Base-by-base conservation (phyloP, 176 grass and related monocot species). In the Canna indica region DNA sequence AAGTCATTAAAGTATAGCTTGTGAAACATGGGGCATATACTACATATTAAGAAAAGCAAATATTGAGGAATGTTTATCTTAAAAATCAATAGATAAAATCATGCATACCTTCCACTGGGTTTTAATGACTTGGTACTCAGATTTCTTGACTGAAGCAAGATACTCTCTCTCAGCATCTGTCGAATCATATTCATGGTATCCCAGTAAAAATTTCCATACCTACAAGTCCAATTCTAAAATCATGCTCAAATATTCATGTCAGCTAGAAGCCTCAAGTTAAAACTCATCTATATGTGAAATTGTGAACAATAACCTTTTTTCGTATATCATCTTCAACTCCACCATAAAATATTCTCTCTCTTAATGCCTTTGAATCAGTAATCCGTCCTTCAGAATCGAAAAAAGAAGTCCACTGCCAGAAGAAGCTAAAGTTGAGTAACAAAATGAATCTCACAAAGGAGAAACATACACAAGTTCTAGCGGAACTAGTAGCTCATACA, bases 121-220 rank as follows among this genome's bases (percentile, higher is more conserved):
- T 83, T 99, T 99, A 73, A 99, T 73, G 66, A 82, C 78, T 83
- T 93, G 81, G 68, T 99, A 99, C 80, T 99, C 94, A 38, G 85
- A 79, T 75, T 64, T 81, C 75, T 87, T 99, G 63, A 85, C 77
- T 64, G 74, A 83, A 78, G 73, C 68, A 80, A 85, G 84, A 68
- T 87, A 99, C 35, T 93, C 84, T 64, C 94, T 90, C 84, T 99
- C 94, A 62, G 89, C 94, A 76, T 85, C 85, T 87, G 94, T 99
- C 61, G 89, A 90, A 88, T 99, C 88, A 76, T 90, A 99, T 83
- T 93, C 89, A 83, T 93, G 68, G 77, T 78, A 99, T 22, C 94
- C 86, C 82, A 99, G 81, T 71, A 99, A 73, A 72, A 93, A 90
- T 81, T 99, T 99, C 94, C 94, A 99, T 54, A 99, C 82, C 94